These are phyloP conservation scores for Solanum chaucha DNA, from an alignment of 257 asterid species.

Conservation along the genomic window DNA sequence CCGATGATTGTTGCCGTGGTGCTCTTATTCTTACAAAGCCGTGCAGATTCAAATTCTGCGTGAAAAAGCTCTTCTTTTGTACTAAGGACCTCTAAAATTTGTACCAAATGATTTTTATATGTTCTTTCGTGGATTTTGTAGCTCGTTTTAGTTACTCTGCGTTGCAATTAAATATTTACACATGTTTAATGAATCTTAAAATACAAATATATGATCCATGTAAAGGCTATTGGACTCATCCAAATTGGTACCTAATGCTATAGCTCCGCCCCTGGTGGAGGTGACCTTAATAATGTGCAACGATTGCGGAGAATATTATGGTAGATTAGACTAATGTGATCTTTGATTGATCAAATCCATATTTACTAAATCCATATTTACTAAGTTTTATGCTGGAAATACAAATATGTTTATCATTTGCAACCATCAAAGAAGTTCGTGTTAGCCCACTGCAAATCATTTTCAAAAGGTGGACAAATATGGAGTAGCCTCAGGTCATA, in stretches of 20 bases:
- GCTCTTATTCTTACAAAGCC: constrained; percentile 41
- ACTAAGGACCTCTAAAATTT: background rate
- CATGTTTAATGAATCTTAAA: background rate
- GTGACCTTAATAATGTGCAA: background rate
- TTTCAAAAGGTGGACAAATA: background rate
- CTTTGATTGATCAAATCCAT: background rate
- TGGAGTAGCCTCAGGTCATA: background rate
- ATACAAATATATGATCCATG: background rate
- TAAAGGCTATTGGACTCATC: background rate
- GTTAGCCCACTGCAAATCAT: background rate
- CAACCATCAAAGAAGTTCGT: background rate
- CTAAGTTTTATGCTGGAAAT: background rate
- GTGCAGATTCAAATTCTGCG: background rate
- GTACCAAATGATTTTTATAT: background rate
- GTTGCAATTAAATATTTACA: background rate
- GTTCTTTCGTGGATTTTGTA: background rate
- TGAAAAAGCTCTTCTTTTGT: background rate
- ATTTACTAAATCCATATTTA: background rate
- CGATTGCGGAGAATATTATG: background rate
- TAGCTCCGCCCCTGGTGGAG: background rate
- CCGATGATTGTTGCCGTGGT: constrained; percentile 34
- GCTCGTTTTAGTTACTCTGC: background rate
- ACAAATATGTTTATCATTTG: too few species aligned
- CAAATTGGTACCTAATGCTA: background rate
- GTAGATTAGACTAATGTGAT: background rate